Percentiles rank a stretch among this genome's conserved stretches.
These are phyloP conservation scores for Neofusicoccum sp. DNA, from an alignment of 2,329 filamentous ascomycete genomes.

Conservation along the genomic window DNA sequence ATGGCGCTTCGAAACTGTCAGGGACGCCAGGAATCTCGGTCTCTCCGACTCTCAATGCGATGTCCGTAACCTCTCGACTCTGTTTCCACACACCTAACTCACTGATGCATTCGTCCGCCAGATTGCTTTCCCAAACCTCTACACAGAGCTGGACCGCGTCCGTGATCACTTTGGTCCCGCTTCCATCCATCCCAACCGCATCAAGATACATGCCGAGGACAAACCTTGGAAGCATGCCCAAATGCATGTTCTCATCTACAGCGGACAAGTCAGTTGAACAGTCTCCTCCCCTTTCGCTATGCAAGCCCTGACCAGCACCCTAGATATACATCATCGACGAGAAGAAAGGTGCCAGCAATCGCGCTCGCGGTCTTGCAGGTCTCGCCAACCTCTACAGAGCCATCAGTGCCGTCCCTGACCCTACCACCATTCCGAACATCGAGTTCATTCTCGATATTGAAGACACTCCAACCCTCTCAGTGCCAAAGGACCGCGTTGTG, in stretches of 20 bases:
- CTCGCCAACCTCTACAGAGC: constrained; percentile 15
- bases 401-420: constrained; percentile 12
- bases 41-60: constrained; percentile 17
- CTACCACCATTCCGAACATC: constrained; percentile 3
- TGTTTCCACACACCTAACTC: too few relatives aligned
- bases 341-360: background rate
- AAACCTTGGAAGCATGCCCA: background rate
- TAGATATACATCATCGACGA: constrained; percentile 15
- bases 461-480: background rate
- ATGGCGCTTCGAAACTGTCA: constrained; percentile 14
- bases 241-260: constrained; percentile 16
- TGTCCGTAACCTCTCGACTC: background rate
- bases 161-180: background rate
- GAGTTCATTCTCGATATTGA: constrained; percentile 16
- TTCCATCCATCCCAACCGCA: background rate
- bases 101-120: background rate
- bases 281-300: background rate
- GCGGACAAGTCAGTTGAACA: background rate
- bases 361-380: constrained; percentile 9
- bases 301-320: background rate
- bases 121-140: constrained; percentile 15
- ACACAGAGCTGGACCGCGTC: constrained; percentile 7
- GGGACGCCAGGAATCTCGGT: constrained; percentile 4
- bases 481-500: constrained; percentile 21
- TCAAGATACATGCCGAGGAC: constrained; percentile 3